Percentiles rank a stretch among this genome's conserved stretches.
phyloP scores from a whole-genome alignment of 75 land plant species.

The Pinus albicaulis region DNA sequence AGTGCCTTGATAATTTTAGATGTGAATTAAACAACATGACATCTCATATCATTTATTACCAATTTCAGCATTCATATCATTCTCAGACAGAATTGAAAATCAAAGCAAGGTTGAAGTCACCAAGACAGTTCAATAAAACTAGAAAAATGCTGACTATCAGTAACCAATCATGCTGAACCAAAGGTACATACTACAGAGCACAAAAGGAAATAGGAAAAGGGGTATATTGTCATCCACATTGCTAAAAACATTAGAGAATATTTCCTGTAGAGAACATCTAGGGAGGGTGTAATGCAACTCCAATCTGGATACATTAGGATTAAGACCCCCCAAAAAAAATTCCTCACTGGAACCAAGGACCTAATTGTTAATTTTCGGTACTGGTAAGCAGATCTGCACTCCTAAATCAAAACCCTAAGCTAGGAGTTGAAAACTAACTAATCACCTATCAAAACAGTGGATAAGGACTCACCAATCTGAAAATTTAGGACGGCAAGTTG shows the following conservation, averaged over 20 bases:
- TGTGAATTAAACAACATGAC: background rate
- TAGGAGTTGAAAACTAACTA: too few species aligned
- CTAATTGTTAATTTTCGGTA: background rate
- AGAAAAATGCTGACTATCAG: background rate
- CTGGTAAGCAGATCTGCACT: background rate
- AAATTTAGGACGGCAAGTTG: too few species aligned
- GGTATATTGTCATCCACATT: background rate
- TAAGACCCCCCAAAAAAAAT: background rate
- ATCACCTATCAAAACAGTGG: too few species aligned
- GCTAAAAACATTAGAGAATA: background rate
- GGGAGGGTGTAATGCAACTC: background rate
- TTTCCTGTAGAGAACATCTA: background rate
- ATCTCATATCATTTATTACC: background rate
- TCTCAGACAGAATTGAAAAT: background rate
- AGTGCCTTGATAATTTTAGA: background rate
- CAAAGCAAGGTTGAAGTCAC: background rate
- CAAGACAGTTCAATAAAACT: background rate
- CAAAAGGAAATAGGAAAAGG: background rate
- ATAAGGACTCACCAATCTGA: too few species aligned
- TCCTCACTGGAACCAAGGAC: background rate
- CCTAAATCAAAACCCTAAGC: background rate
- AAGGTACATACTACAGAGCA: background rate
- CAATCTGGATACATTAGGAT: background rate
- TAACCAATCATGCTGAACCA: background rate
- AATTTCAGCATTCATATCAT: background rate